phyloP scores from a whole-genome alignment of 345 rosid species.

The Arabidopsis arenosa region DNA sequence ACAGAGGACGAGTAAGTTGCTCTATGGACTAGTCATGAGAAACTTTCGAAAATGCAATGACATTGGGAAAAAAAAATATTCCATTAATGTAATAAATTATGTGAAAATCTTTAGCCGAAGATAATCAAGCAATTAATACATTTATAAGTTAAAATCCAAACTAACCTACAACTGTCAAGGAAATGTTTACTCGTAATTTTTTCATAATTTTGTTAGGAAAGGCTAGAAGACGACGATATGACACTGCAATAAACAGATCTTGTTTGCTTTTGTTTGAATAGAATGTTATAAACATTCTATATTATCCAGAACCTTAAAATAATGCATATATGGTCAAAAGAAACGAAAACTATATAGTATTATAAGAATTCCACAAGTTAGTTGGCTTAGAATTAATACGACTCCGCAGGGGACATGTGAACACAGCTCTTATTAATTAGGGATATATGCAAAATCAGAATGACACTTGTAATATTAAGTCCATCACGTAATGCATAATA shows the following conservation, averaged over 20 bases:
- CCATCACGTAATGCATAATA: constrained; percentile 27
- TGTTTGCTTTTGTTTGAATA: constrained; percentile 25
- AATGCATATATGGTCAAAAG: neutral
- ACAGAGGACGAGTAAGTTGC: neutral
- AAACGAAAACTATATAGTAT: constrained; percentile 25
- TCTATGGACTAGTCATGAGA: neutral
- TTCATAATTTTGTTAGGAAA: constrained; percentile 8
- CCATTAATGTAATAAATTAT: neutral
- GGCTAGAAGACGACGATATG: neutral
- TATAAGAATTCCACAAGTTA: constrained; percentile 39
- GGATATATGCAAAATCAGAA: constrained; percentile 38
- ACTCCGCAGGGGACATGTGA: constrained; percentile 40
- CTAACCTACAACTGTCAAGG: neutral
- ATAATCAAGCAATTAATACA: neutral
- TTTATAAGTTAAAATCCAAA: neutral
- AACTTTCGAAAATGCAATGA: neutral
- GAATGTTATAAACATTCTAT: constrained; percentile 44
- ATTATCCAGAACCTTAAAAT: constrained; percentile 1
- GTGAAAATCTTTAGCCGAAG: neutral
- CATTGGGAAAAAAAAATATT: neutral
- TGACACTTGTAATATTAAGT: constrained; percentile 42
- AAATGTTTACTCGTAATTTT: neutral
- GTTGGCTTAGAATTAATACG: constrained; percentile 38
- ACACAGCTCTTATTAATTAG: constrained; percentile 35
- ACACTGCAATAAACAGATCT: constrained; percentile 13